Conservation (phyloP, 805 yeast species). For the Kodamaea fukazawae region DNA sequence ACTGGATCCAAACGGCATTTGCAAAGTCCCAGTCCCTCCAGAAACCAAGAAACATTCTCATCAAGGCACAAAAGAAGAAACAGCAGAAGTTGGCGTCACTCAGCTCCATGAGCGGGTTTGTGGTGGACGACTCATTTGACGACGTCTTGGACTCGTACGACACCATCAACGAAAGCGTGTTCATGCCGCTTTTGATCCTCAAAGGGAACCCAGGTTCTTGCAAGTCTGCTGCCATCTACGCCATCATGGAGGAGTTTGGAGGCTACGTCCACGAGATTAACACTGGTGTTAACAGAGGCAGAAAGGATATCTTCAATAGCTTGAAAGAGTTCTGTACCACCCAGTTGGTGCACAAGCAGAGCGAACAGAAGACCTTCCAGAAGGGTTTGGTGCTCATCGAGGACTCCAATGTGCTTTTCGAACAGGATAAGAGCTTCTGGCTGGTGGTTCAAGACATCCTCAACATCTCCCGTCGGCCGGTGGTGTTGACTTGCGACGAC, state of each 20-base stretch:
- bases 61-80: slow-evolving; percentile 24
- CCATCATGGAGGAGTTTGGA: slow-evolving; percentile 56
- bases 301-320: slow-evolving; percentile 62
- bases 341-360: slow-evolving; percentile 61
- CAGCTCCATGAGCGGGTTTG: slow-evolving; percentile 32
- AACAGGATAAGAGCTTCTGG: slow-evolving; percentile 83
- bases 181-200: slow-evolving; percentile 62
- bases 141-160: slow-evolving; percentile 19
- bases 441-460: slow-evolving; percentile 59
- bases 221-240: slow-evolving; percentile 70
- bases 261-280: slow-evolving; percentile 84
- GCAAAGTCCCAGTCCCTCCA: slow-evolving; percentile 27
- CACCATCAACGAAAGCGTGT: slow-evolving; percentile 35
- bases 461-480: slow-evolving; percentile 62
- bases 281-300: slow-evolving; percentile 67
- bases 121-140: slow-evolving; percentile 33
- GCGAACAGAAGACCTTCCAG: slow-evolving; percentile 33
- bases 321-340: slow-evolving; percentile 83
- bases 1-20: slow-evolving; percentile 45
- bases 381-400: slow-evolving; percentile 76
- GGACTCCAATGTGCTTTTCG: slow-evolving; percentile 80
- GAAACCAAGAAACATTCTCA: slow-evolving; percentile 30
- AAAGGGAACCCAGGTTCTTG: slow-evolving; percentile 76
- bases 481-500: slow-evolving; percentile 63
- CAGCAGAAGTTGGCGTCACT: slow-evolving; percentile 12